Evolutionary conservation across 345 rosid species (phyloP).

Genomic region (Pistacia atlantica): DNA sequence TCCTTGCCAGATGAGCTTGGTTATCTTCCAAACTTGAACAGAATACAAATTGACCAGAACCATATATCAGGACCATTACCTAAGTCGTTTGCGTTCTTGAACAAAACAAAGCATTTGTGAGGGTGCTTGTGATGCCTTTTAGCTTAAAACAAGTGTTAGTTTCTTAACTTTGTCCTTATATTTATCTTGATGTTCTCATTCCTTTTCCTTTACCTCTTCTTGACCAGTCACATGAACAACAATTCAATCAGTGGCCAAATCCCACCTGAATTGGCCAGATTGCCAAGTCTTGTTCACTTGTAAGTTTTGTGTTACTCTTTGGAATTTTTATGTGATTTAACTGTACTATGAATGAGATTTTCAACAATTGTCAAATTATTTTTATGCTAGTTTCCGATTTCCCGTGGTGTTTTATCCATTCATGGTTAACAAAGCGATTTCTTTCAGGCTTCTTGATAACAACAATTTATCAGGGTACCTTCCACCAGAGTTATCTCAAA

Average conservation of each 20-base stretch:
- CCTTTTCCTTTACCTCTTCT: constrained; percentile 28
- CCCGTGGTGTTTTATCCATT: not conserved
- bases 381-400: constrained; percentile 6
- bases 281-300: constrained; percentile 90
- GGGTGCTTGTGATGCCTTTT: constrained; percentile 32
- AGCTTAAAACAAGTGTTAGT: not conserved
- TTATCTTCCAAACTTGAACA: constrained; percentile 75
- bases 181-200: constrained; percentile 18
- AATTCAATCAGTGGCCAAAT: constrained; percentile 94
- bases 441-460: constrained; percentile 88
- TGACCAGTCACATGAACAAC: constrained; percentile 95
- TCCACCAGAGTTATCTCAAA: constrained; percentile 68
- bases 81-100: constrained; percentile 75
- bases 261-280: constrained; percentile 77
- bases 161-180: not conserved
- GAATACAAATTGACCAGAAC: constrained; percentile 96
- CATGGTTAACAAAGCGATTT: constrained; percentile 6
- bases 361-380: constrained; percentile 6
- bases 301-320: constrained; percentile 47
- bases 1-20: constrained; percentile 89
- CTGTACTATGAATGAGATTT: constrained; percentile 4
- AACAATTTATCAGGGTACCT: constrained; percentile 84
- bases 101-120: constrained; percentile 90
- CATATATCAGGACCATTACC: constrained; percentile 83
- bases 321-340: constrained; percentile 6